A percentile compares a stretch with the other conserved stretches of the same genome.
Evolutionary conservation across 192 early-diverging fungal genomes (phyloP).

Genomic region (Backusella parvicylindrica): DNA sequence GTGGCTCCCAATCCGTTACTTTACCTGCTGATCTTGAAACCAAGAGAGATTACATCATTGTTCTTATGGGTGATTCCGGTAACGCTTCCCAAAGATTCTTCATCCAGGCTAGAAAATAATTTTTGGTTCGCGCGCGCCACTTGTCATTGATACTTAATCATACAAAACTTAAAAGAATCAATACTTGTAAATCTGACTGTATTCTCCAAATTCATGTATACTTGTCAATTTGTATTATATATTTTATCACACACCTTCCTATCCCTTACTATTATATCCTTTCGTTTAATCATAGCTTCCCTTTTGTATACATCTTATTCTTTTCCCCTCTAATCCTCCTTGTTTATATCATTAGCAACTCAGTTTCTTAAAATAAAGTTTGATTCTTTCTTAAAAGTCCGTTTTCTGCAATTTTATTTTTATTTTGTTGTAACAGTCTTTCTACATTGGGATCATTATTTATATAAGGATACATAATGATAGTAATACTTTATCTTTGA

Average conservation of each 20-base stretch:
- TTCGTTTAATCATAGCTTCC: background rate
- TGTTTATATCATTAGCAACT: background rate
- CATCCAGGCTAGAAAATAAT: slow-evolving; percentile 5
- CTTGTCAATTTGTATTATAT: background rate
- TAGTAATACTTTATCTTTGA: background rate
- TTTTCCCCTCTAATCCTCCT: background rate
- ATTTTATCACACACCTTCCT: background rate
- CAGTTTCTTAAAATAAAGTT: background rate
- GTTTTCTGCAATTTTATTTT: background rate
- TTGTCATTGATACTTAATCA: background rate
- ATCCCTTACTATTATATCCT: background rate
- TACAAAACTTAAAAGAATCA: background rate
- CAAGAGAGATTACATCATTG: slow-evolving; percentile 19
- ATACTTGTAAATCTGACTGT: background rate
- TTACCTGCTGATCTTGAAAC: slow-evolving; percentile 11
- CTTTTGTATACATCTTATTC: background rate
- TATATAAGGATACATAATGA: background rate
- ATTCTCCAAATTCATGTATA: background rate
- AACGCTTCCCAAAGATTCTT: slow-evolving; percentile 20
- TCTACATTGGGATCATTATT: background rate
- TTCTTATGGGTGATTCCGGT: slow-evolving; percentile 27
- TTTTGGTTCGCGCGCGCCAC: background rate
- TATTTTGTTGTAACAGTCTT: background rate
- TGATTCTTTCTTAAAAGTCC: background rate
- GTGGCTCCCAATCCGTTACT: slow-evolving; percentile 9